phyloP scores from a whole-genome alignment of 2,329 filamentous ascomycete species.

The Ceratocystis alfenasii region DNA sequence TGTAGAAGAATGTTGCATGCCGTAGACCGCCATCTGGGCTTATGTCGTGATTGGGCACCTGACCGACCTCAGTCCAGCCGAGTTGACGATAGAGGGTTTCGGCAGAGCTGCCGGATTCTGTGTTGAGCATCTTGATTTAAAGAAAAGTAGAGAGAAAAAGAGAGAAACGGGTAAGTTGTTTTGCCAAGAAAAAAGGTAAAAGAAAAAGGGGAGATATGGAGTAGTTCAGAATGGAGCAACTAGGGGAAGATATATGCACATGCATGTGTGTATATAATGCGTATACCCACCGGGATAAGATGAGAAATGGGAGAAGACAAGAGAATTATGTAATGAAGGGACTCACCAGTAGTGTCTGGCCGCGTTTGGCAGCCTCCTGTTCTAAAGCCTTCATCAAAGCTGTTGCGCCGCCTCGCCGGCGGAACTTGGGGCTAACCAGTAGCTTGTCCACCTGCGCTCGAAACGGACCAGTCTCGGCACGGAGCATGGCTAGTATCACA shows the following conservation, averaged over 20 bases:
- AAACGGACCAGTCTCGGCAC: conserved; percentile 44
- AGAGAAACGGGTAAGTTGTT: conserved; percentile 3
- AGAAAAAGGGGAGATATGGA: neutral
- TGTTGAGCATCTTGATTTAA: conserved; percentile 38
- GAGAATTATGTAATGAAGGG: neutral
- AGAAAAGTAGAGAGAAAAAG: conserved; percentile 1
- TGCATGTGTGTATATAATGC: neutral
- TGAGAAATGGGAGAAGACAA: too few relatives aligned
- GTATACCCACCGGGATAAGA: too few relatives aligned
- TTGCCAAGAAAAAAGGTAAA: neutral
- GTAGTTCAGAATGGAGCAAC: neutral
- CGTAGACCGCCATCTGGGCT: conserved; percentile 39
- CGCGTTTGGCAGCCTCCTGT: conserved; percentile 37
- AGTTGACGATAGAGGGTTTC: conserved; percentile 43
- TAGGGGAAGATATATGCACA: neutral
- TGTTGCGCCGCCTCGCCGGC: conserved; percentile 41
- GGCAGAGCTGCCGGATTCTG: conserved; percentile 40
- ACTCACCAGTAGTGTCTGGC: conserved; percentile 43
- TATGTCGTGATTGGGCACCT: conserved; percentile 42
- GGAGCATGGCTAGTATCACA: conserved; percentile 42
- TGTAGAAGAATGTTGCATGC: conserved; percentile 48
- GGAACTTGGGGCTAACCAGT: conserved; percentile 41
- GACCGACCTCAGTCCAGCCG: conserved; percentile 45
- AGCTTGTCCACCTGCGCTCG: conserved; percentile 46
- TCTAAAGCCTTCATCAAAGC: conserved; percentile 44